phyloP scores from a whole-genome alignment of 192 early-diverging fungal species.

The Gonapodya prolifera region DNA sequence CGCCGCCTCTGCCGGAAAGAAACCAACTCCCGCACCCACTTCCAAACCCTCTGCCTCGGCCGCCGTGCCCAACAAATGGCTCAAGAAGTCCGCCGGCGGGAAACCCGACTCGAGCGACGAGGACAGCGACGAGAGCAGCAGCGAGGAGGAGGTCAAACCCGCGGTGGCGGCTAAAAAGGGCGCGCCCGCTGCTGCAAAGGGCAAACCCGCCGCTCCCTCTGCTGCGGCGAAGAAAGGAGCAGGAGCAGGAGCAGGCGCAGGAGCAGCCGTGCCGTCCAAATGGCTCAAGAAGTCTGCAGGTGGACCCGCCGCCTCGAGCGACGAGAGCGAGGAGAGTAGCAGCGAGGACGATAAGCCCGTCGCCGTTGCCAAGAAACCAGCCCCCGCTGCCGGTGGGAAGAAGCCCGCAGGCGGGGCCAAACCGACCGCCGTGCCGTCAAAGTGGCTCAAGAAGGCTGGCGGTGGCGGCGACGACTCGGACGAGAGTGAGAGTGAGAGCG shows the following conservation, averaged over 20 bases:
- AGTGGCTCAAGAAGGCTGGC: not conserved
- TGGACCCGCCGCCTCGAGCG: not conserved
- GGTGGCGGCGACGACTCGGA: not conserved
- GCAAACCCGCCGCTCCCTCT: not conserved
- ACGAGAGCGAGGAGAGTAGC: not conserved
- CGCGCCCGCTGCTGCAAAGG: not conserved
- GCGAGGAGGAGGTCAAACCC: not conserved
- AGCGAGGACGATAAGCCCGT: not conserved
- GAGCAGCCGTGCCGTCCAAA: not conserved
- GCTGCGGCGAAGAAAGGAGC: not conserved
- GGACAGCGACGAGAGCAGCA: not conserved
- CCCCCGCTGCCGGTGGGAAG: not conserved
- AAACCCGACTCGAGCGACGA: not conserved
- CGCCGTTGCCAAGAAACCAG: conserved; percentile 1
- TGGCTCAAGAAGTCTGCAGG: not conserved
- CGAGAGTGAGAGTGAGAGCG: not conserved
- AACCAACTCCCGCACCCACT: not conserved
- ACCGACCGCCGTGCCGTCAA: not conserved
- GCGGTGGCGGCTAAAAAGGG: not conserved
- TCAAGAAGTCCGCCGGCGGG: conserved; percentile 17
- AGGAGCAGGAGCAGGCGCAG: not conserved
- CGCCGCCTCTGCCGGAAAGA: not conserved
- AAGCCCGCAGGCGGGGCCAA: not conserved
- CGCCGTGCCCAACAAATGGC: conserved; percentile 17
- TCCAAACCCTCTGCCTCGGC: not conserved